Percentiles rank a stretch among this genome's conserved stretches.
These are phyloP conservation scores for Emmonsia crescens DNA, from an alignment of 2,329 filamentous ascomycete genomes.

Conservation along the genomic window DNA sequence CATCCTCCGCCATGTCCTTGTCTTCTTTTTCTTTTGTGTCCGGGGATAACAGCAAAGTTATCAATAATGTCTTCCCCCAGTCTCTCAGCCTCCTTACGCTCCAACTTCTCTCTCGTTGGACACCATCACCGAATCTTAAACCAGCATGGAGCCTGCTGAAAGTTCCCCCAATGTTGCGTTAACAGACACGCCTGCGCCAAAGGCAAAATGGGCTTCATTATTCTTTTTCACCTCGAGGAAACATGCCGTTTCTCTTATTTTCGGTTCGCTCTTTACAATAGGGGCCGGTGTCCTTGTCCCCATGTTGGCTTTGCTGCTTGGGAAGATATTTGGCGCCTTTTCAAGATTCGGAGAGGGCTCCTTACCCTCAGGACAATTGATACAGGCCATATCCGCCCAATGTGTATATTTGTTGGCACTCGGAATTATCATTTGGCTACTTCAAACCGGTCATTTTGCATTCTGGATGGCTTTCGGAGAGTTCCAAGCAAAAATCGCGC, in stretches of 20 bases:
- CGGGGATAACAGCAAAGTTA: neutral
- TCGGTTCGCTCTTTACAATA: constrained; percentile 47
- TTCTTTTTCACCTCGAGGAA: constrained; percentile 60
- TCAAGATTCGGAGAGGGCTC: constrained; percentile 51
- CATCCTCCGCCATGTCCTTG: neutral
- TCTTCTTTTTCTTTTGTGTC: neutral
- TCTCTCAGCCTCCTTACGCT: neutral
- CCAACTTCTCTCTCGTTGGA: neutral
- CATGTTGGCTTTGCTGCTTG: constrained; percentile 57
- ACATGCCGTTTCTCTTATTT: constrained; percentile 46
- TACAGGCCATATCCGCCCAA: constrained; percentile 47
- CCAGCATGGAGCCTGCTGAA: constrained; percentile 1
- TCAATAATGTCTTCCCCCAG: neutral
- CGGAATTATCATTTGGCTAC: constrained; percentile 54
- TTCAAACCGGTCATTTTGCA: constrained; percentile 55
- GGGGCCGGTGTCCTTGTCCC: constrained; percentile 54
- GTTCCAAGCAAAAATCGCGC: constrained; percentile 57
- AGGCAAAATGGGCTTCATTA: constrained; percentile 43
- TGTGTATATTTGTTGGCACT: constrained; percentile 54
- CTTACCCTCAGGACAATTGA: constrained; percentile 41
- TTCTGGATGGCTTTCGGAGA: constrained; percentile 73
- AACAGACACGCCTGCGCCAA: neutral
- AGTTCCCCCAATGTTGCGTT: neutral
- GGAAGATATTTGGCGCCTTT: constrained; percentile 63
- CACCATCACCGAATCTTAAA: neutral